Percentiles rank a stretch among this genome's conserved stretches.
phyloP scores from a whole-genome alignment of 345 rosid species.

The Brassica rapa region DNA sequence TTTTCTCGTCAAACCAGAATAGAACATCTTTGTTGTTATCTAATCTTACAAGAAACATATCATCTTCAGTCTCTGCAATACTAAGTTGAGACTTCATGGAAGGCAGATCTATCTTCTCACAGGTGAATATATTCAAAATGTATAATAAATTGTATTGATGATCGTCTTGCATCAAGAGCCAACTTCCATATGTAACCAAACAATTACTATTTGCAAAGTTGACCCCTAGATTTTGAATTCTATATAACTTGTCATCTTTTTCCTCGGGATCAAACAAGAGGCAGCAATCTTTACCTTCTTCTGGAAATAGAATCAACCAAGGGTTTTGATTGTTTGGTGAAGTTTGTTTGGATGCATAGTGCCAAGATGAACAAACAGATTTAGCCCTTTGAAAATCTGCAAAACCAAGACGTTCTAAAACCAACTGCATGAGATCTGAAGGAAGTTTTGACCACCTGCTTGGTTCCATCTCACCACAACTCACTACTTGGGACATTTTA shows the following conservation, averaged over 20 bases:
- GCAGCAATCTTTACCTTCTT: constrained; percentile 5
- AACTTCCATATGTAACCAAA: constrained; percentile 11
- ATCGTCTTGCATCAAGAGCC: constrained; percentile 12
- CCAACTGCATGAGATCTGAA: background rate
- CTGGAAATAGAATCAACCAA: constrained; percentile 11
- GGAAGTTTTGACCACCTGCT: constrained; percentile 12
- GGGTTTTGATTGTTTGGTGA: background rate
- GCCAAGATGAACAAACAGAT: constrained; percentile 15
- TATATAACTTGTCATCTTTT: background rate
- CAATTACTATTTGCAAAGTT: background rate
- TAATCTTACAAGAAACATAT: background rate
- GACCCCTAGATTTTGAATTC: background rate
- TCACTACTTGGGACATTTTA: background rate
- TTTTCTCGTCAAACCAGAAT: constrained; percentile 13
- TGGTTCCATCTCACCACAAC: constrained; percentile 5
- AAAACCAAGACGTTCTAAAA: constrained; percentile 14
- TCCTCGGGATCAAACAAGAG: constrained; percentile 15
- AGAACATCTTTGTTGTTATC: background rate
- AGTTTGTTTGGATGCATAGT: background rate
- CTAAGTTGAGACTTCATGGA: background rate
- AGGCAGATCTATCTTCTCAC: constrained; percentile 6
- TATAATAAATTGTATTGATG: background rate
- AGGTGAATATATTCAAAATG: background rate
- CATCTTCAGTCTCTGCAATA: background rate
- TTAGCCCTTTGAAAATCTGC: constrained; percentile 26